A percentile compares a stretch with the other conserved stretches of the same genome.
Conservation (phyloP, 2,329 filamentous ascomycete species). For the Cercospora canescens region DNA sequence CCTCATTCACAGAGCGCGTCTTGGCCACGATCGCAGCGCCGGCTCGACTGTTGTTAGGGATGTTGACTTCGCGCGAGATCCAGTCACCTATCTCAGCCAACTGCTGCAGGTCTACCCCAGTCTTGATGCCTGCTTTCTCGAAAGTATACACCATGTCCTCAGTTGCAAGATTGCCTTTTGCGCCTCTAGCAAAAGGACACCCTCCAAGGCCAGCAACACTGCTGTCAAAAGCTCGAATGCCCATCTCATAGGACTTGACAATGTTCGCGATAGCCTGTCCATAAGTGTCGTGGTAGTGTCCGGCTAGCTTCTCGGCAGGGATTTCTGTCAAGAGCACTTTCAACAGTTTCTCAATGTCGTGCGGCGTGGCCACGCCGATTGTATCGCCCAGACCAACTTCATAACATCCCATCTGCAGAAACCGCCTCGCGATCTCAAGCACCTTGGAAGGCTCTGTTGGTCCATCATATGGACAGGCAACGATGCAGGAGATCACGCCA, state of each 20-base stretch:
- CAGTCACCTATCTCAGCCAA: constrained; percentile 28
- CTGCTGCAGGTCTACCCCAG: constrained; percentile 28
- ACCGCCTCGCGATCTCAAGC: constrained; percentile 17
- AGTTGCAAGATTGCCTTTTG: constrained; percentile 32
- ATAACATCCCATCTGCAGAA: constrained; percentile 32
- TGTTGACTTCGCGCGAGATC: constrained; percentile 26
- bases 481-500: constrained; percentile 45
- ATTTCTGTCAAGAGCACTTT: constrained; percentile 33
- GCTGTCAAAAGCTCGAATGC: constrained; percentile 31
- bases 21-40: constrained; percentile 26
- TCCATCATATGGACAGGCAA: constrained; percentile 42
- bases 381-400: constrained; percentile 34
- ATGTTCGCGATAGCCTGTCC: constrained; percentile 34
- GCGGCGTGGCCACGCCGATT: constrained; percentile 27
- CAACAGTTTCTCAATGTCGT: constrained; percentile 36
- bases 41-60: constrained; percentile 29
- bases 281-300: constrained; percentile 36
- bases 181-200: constrained; percentile 33
- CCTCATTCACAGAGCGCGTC: neutral
- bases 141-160: constrained; percentile 34
- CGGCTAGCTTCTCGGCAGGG: constrained; percentile 27
- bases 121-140: constrained; percentile 27
- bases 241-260: constrained; percentile 27
- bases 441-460: constrained; percentile 28
- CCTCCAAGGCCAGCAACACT: constrained; percentile 33